Evolutionary conservation across 192 early-diverging fungal species (phyloP), one percentile per base, ranked within the genome.

Genomic region (Phlyctochytrium planicorne): DNA sequence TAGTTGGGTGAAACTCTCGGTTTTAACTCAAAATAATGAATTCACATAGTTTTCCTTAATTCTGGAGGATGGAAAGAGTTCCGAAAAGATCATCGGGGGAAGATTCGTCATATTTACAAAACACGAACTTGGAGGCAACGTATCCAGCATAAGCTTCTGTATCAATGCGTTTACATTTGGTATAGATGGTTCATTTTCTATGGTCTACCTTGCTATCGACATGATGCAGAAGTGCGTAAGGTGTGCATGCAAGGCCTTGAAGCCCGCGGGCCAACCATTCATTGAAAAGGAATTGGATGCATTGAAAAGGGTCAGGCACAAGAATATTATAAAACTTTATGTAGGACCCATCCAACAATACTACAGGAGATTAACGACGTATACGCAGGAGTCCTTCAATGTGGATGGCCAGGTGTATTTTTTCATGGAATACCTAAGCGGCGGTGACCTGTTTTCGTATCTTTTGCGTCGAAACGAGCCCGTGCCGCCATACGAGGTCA

Each of bases 361-460:
- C 40, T 10, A 10, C 10, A 14, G 10, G n/a, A 14, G n/a, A 10
- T 50, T 14, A 50, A 10, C 40, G 40, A 50, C n/a, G n/a, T 50
- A 50, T 14, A 50, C 40, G 12, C 40, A 50, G 40, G 40, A 50
- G n/a, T 50, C n/a, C 40, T 14, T 50, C 40, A n/a, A 10, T 10
- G n/a, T n/a, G 40, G 12, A 10, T 10, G 40, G n/a, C n/a, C 10
- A 10, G 40, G 12, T 50, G 12, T 50, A 50, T n/a, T 14, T 50
- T n/a, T 50, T 50, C 40, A 10, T 50, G 12, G 40, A 50, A n/a
- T n/a, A n/a, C 12, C n/a, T 50, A 10, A 14, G 12, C n/a, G 40
- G 40, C 40, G 40, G 40, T n/a, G 40, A 50, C n/a, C 40, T 50
- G 40, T 50, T 50, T n/a, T 50, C 40, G 12, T 50, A 50, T n/a